These are phyloP conservation scores for Pichia eremophila DNA, from an alignment of 805 yeast genomes.

Conservation along the genomic window DNA sequence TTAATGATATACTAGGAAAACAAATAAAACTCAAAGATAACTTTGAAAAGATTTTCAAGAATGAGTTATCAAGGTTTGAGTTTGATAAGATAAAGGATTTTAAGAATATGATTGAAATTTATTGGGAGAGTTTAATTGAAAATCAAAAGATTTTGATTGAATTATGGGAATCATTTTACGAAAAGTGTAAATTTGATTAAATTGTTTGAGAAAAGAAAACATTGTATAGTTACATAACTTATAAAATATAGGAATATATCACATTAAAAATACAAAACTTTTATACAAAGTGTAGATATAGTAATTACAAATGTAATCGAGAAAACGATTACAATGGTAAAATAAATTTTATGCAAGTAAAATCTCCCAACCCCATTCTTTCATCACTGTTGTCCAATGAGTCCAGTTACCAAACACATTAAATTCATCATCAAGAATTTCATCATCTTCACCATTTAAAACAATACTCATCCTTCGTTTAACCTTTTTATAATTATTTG, in stretches of 20 bases:
- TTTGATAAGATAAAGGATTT: conserved; percentile 72
- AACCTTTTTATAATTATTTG: conserved; percentile 15
- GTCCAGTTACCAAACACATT: conserved; percentile 39
- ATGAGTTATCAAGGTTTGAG: conserved; percentile 63
- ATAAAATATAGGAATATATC: neutral
- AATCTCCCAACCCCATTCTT: conserved; percentile 73
- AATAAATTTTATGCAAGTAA: conserved; percentile 35
- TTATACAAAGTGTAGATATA: too few relatives aligned
- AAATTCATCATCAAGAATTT: conserved; percentile 22
- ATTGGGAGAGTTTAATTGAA: conserved; percentile 83
- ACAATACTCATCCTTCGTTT: conserved; percentile 22
- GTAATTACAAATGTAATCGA: too few relatives aligned
- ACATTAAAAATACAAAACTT: neutral
- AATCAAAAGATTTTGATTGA: conserved; percentile 87
- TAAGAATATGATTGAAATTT: conserved; percentile 82
- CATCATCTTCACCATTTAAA: conserved; percentile 35
- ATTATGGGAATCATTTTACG: conserved; percentile 83
- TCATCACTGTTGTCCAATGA: conserved; percentile 65
- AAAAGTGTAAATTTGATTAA: conserved; percentile 28
- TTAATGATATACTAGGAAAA: conserved; percentile 42
- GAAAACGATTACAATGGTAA: too few relatives aligned
- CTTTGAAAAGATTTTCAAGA: conserved; percentile 55
- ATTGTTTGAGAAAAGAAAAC: neutral
- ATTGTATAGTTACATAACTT: neutral
- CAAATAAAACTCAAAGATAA: conserved; percentile 54